Evolutionary conservation across 306 rosid species (phyloP).

Genomic region (Vicia villosa): DNA sequence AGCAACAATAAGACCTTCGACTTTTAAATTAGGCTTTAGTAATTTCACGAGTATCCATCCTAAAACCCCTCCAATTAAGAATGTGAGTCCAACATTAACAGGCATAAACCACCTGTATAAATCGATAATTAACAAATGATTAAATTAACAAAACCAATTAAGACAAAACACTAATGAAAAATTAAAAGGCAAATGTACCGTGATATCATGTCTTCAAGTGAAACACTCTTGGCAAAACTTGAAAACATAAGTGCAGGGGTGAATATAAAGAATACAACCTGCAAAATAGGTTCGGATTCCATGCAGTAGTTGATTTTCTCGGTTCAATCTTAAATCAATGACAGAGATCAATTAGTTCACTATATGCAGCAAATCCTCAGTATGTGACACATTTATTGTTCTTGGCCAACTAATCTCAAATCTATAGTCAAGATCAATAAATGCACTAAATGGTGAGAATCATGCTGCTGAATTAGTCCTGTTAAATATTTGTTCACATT

Average conservation of each 20-base stretch:
- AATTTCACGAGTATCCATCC: conserved; percentile 83
- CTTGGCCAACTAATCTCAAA: neutral
- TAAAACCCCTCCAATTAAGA: conserved; percentile 70
- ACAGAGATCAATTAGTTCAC: neutral
- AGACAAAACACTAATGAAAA: too few relatives aligned
- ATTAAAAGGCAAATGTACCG: conserved; percentile 48
- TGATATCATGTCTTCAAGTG: conserved; percentile 78
- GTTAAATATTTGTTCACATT: too few relatives aligned
- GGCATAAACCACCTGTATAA: conserved; percentile 95
- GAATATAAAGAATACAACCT: conserved; percentile 84
- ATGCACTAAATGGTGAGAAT: neutral
- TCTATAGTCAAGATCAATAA: neutral
- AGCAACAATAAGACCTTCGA: conserved; percentile 83
- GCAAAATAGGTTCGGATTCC: conserved; percentile 31
- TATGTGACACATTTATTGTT: neutral
- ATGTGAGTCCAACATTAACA: conserved; percentile 70
- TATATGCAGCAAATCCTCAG: too few relatives aligned
- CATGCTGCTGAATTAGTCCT: too few relatives aligned
- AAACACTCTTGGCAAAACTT: conserved; percentile 69
- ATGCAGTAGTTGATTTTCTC: neutral
- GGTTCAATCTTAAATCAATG: too few relatives aligned
- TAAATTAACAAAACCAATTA: neutral
- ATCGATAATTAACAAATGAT: neutral
- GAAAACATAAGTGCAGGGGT: conserved; percentile 83
- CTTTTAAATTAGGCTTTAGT: conserved; percentile 68